Percentiles rank a stretch among this genome's conserved stretches.
These are phyloP conservation scores for Trametes hirsuta DNA, from an alignment of 1,284 basidiomycete species.

Conservation along the genomic window DNA sequence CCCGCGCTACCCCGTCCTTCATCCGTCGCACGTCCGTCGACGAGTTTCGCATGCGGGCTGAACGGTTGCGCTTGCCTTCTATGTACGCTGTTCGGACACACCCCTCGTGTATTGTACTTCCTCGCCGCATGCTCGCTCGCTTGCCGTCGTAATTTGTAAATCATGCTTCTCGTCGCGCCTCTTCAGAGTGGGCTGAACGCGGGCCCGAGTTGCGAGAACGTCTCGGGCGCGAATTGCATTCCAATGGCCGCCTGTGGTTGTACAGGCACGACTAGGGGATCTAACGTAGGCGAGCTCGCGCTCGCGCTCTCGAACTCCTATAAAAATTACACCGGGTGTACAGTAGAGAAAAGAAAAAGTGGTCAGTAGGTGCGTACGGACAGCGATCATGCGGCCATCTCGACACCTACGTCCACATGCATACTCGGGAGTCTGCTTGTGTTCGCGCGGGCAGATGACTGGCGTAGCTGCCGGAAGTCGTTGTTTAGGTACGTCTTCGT, in stretches of 20 bases:
- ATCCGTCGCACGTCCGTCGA: slow-evolving; percentile 34
- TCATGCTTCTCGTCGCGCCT: slow-evolving; percentile 15
- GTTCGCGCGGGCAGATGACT: slow-evolving; percentile 69
- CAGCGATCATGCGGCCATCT: slow-evolving; percentile 31
- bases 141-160: slow-evolving; percentile 26
- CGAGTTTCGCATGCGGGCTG: slow-evolving; percentile 29
- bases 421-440: slow-evolving; percentile 81
- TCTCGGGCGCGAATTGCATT: slow-evolving; percentile 28
- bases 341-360: neutral
- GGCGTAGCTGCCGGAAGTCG: slow-evolving; percentile 75
- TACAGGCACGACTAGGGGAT: slow-evolving; percentile 30
- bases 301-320: slow-evolving; percentile 39
- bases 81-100: neutral
- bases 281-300: slow-evolving; percentile 34
- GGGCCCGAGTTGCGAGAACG: slow-evolving; percentile 31
- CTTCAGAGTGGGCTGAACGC: slow-evolving; percentile 32
- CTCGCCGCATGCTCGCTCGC: slow-evolving; percentile 7
- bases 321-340: neutral
- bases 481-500: slow-evolving; percentile 80
- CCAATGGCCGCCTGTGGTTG: slow-evolving; percentile 16
- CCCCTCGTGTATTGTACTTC: slow-evolving; percentile 26
- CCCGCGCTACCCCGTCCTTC: slow-evolving; percentile 33
- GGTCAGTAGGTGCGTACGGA: slow-evolving; percentile 23
- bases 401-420: slow-evolving; percentile 71
- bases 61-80: neutral